Base-by-base conservation (phyloP, 371 early-diverging fungal species). In the Capniomyces stellatus region DNA sequence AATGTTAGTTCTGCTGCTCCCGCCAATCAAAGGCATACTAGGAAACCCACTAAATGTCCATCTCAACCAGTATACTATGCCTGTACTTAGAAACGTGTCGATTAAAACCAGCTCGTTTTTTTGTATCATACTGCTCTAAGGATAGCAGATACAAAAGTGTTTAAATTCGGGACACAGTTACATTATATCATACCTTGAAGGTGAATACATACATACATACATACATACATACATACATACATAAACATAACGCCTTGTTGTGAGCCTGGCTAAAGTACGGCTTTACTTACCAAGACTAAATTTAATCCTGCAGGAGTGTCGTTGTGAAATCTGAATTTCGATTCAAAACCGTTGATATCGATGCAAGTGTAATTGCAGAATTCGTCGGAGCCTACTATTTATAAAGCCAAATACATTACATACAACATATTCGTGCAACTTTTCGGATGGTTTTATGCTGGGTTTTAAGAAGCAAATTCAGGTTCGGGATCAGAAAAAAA, bases 231-330 rank as follows among this genome's bases (percentile, higher is more conserved):
- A 6, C 6, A 35, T 35, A 10, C 6, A 35, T 10, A 35, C 15
- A 35, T 15, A 10, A 35, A 35, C 35, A 10, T 15, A 35, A 35
- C 15, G 35, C 15, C 15, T 15, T 35, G 35, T 15, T 10, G 10
- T 10, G 6, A 35, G 6, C 35, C 15, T 35, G 35, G 6, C 10
- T 35, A 6, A 35, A 35, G 35, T 15, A 6, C 35, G 10, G 15
- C 35, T 15, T 10, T 18, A 49, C 15, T 51, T 51, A 51, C 51
- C 18, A 51, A 30, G 2, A 51, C 24, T 3, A 23, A 8, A 3
- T 51, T 39, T 35, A 51, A 51, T 18, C 51, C 39, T 3, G 51
- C 21, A 3, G 51, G 51, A 12, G 31, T 27, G 40, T 51, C 28
- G 35, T 18, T 21, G 3, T 39, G 31, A 10, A 51, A 18, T 21